These are phyloP conservation scores for Scheffersomyces quercinus DNA, from an alignment of 1,139 yeast species.

Conservation along the genomic window DNA sequence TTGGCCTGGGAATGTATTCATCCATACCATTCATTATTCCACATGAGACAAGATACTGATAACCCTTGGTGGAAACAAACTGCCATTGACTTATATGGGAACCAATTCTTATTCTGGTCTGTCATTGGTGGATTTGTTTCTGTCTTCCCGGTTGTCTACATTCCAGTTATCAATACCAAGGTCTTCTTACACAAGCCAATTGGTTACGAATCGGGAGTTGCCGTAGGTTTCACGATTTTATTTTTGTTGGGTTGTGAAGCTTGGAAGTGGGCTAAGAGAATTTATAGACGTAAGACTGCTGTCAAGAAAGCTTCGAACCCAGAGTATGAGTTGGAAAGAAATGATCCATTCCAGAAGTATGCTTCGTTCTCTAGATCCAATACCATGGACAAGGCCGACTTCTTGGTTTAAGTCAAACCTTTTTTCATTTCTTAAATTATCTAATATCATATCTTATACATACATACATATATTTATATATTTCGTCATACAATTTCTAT, in stretches of 20 bases:
- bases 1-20: slow-evolving; percentile 92
- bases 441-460: background rate
- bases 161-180: slow-evolving; percentile 78
- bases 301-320: slow-evolving; percentile 49
- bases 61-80: slow-evolving; percentile 58
- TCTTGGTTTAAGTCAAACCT: background rate
- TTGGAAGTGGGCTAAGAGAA: slow-evolving; percentile 69
- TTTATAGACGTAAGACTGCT: slow-evolving; percentile 43
- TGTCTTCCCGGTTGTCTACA: slow-evolving; percentile 81
- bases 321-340: slow-evolving; percentile 63
- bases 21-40: slow-evolving; percentile 69
- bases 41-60: slow-evolving; percentile 70
- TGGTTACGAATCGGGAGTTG: slow-evolving; percentile 82
- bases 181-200: slow-evolving; percentile 79
- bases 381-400: slow-evolving; percentile 28
- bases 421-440: background rate
- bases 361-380: slow-evolving; percentile 55
- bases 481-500: background rate
- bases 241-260: slow-evolving; percentile 64
- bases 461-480: background rate
- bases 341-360: slow-evolving; percentile 64
- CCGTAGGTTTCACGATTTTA: slow-evolving; percentile 61
- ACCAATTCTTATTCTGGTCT: slow-evolving; percentile 84
- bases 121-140: slow-evolving; percentile 68
- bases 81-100: slow-evolving; percentile 67